Evolutionary conservation across 2,329 filamentous ascomycete genomes (phyloP).

Genomic region (Amylocarpus encephaloides): DNA sequence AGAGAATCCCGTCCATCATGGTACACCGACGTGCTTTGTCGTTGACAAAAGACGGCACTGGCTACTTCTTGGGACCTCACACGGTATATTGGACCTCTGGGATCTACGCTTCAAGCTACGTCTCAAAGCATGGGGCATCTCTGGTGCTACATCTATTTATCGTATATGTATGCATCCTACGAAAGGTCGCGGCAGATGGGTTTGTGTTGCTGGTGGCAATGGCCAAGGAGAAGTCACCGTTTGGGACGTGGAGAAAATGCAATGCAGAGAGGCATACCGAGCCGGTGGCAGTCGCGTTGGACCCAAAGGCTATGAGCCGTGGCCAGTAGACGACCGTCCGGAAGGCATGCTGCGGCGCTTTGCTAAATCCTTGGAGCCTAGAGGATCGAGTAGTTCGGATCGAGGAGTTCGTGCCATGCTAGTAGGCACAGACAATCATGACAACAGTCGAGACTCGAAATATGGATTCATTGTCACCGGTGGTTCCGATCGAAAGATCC

Average conservation of each 20-base stretch:
- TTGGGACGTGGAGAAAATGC: slow-evolving; percentile 88
- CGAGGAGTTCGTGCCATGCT: slow-evolving; percentile 69
- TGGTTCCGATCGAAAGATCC: slow-evolving; percentile 81
- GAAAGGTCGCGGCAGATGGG: slow-evolving; percentile 72
- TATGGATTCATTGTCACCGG: slow-evolving; percentile 82
- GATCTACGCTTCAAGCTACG: slow-evolving; percentile 90
- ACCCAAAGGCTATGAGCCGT: slow-evolving; percentile 67
- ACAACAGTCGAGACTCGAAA: slow-evolving; percentile 65
- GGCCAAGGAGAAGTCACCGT: slow-evolving; percentile 84
- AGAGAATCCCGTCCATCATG: slow-evolving; percentile 85
- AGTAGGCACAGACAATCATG: slow-evolving; percentile 62
- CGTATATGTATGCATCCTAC: slow-evolving; percentile 72
- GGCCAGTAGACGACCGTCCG: slow-evolving; percentile 81
- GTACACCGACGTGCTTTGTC: slow-evolving; percentile 85
- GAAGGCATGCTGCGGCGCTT: slow-evolving; percentile 85
- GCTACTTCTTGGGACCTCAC: slow-evolving; percentile 85
- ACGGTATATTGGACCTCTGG: slow-evolving; percentile 91
- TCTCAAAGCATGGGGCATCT: slow-evolving; percentile 81
- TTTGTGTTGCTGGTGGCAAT: slow-evolving; percentile 84
- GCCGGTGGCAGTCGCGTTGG: slow-evolving; percentile 53
- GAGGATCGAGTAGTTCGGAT: slow-evolving; percentile 48
- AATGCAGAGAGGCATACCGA: slow-evolving; percentile 85
- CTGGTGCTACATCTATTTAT: slow-evolving; percentile 73
- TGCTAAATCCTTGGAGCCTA: slow-evolving; percentile 64
- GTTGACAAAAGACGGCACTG: slow-evolving; percentile 82